Conservation (phyloP, 2,329 filamentous ascomycete genomes). For the Mollisia scopiformis region DNA sequence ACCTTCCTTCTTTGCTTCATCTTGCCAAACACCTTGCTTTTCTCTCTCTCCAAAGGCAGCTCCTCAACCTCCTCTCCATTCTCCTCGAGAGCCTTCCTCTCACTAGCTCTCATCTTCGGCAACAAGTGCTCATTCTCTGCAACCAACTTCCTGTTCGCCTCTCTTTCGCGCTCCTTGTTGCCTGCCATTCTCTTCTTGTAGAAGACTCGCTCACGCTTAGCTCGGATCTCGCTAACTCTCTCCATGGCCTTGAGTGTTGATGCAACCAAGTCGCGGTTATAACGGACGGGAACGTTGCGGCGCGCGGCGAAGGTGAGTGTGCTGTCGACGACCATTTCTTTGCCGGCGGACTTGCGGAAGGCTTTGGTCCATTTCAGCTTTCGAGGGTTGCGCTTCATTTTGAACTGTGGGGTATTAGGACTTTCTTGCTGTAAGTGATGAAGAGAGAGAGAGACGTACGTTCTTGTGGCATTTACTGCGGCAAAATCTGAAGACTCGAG, state of each 20-base stretch:
- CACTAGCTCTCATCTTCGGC: conserved; percentile 68
- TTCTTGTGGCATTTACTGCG: conserved; percentile 50
- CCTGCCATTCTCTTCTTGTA: conserved; percentile 93
- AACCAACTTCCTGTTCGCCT: conserved; percentile 83
- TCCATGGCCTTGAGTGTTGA: conserved; percentile 93
- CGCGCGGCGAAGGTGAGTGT: conserved; percentile 91
- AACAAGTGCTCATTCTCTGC: conserved; percentile 91
- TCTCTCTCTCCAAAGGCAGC: conserved; percentile 52
- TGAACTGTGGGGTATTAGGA: conserved; percentile 59
- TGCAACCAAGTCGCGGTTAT: conserved; percentile 88
- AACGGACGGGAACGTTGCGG: conserved; percentile 92
- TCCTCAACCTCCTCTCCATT: conserved; percentile 49
- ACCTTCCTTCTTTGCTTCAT: conserved; percentile 44
- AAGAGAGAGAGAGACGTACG: conserved; percentile 16
- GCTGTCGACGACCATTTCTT: conserved; percentile 89
- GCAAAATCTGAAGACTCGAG: conserved; percentile 61
- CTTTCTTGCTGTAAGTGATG: not conserved
- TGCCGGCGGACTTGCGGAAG: conserved; percentile 82
- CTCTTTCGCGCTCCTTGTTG: conserved; percentile 81
- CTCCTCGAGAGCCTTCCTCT: conserved; percentile 60
- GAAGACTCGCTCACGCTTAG: conserved; percentile 84
- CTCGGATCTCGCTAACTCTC: conserved; percentile 82
- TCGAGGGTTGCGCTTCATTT: conserved; percentile 97
- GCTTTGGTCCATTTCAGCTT: conserved; percentile 98
- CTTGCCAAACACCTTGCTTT: conserved; percentile 42